Evolutionary conservation across 2,329 filamentous ascomycete species (phyloP), one percentile per base, ranked within the genome.

Genomic region (Colletotrichum simmondsii): DNA sequence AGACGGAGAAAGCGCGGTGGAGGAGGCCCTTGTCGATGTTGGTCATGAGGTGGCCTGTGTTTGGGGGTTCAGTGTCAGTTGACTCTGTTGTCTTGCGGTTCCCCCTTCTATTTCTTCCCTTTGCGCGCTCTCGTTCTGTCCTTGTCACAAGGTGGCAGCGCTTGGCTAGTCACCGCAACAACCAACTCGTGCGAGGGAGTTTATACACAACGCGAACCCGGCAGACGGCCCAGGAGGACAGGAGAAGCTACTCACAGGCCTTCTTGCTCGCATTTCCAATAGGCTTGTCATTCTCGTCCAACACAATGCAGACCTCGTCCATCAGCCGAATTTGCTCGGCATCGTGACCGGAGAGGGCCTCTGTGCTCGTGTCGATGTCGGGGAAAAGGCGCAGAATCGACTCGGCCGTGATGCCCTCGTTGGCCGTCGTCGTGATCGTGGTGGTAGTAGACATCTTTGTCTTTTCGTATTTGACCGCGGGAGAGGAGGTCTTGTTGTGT

Each of bases 261-360:
- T 99, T 99, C 90, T 99, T 98, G 91, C 94, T 98, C 64, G 95
- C 96, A 77, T 95, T 98, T 75, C 97, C 97, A 82, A 99, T 98
- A 35, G 96, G 95, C 78, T 91, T 87, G 83, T 98, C 97, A 79
- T 98, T 90, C 79, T 97, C 92, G 83, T 98, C 96, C 59, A 97
- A 87, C 22, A 99, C 97, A 81, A 99, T 98, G 89, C 97, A 99
- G 62, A 98, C 93, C 87, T 98, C 97, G 80, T 99, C 96, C 97
- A 99, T 99, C 79, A 99, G 86, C 63, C 96, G 92, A 79, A 98
- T 98, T 86, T 99, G 97, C 87, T 98, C 96, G 82, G 94, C 96
- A 86, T 98, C 95, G 86, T 98, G 97, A 64, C 96, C 97, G 69
- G 93, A 93, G 57, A 98, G 89, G 71, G 95, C 94, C 65, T 90